These are phyloP conservation scores for Stemphylium beticola DNA, from an alignment of 2,329 filamentous ascomycete species.

Conservation along the genomic window DNA sequence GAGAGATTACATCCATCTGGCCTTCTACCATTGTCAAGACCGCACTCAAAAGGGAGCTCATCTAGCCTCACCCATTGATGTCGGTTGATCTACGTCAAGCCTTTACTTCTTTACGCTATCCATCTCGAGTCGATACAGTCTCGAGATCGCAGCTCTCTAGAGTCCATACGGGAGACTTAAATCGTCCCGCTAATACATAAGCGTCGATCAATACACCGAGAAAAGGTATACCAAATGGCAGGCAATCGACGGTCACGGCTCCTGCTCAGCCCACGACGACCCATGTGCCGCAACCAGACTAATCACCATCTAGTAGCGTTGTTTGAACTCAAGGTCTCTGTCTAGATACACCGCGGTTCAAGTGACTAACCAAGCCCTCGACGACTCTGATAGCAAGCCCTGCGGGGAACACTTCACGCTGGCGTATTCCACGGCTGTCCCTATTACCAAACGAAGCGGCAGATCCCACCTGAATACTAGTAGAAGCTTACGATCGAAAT, in stretches of 20 bases:
- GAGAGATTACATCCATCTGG: conserved; percentile 27
- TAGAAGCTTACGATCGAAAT: conserved; percentile 47
- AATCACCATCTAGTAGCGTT: conserved; percentile 43
- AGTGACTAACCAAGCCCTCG: conserved; percentile 37
- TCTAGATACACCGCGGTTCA: conserved; percentile 36
- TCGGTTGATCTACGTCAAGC: conserved; percentile 64
- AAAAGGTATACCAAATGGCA: conserved; percentile 50
- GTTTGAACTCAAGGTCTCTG: conserved; percentile 42
- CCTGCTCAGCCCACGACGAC: conserved; percentile 34
- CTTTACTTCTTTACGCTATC: conserved; percentile 61
- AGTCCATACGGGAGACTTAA: conserved; percentile 62
- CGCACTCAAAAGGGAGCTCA: conserved; percentile 37
- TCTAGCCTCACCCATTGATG: conserved; percentile 56
- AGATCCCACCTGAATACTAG: conserved; percentile 56
- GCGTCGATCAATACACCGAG: conserved; percentile 14
- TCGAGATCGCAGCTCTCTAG: conserved; percentile 64
- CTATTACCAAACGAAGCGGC: conserved; percentile 54
- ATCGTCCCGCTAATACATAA: conserved; percentile 53
- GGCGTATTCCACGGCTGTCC: conserved; percentile 46
- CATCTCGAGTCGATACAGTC: conserved; percentile 62
- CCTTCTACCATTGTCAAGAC: conserved; percentile 17
- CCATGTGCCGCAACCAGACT: conserved; percentile 38
- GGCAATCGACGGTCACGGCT: conserved; percentile 41
- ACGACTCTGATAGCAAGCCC: conserved; percentile 27
- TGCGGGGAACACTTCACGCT: conserved; percentile 47